A percentile compares a stretch with the other conserved stretches of the same genome.
Evolutionary conservation across 305 asterid genomes (phyloP).

Genomic region (Withania somnifera): DNA sequence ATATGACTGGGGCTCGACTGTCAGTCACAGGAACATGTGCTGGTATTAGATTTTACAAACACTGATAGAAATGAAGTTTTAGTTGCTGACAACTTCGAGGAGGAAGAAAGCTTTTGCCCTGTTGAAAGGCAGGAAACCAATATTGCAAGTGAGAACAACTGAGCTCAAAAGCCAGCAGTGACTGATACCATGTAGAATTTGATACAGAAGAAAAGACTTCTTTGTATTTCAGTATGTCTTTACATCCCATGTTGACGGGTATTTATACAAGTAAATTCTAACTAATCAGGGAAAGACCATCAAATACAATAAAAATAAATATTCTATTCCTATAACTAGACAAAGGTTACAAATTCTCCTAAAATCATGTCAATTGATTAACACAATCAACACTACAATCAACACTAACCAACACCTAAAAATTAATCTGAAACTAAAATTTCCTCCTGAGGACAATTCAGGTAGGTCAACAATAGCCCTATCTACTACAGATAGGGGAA

Average conservation of each 20-base stretch:
- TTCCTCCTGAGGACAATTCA: neutral
- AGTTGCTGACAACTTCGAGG: neutral
- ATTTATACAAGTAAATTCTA: neutral
- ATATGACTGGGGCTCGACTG: neutral
- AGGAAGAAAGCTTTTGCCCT: neutral
- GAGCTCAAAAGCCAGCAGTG: neutral
- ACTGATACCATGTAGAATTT: neutral
- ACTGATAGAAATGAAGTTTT: neutral
- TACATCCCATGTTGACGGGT: neutral
- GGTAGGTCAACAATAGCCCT: neutral
- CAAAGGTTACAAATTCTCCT: neutral
- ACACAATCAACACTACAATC: neutral
- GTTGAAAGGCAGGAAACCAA: neutral
- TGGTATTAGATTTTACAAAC: neutral
- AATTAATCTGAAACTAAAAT: neutral
- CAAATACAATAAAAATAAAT: neutral
- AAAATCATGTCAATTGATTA: neutral
- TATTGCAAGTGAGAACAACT: neutral
- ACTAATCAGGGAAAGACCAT: neutral
- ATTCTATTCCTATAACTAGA: neutral
- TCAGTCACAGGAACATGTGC: neutral
- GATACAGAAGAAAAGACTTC: neutral
- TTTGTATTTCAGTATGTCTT: neutral
- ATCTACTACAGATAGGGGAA: neutral
- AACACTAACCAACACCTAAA: neutral